Percentiles rank a stretch among this genome's conserved stretches.
Evolutionary conservation across 192 early-diverging fungal species (phyloP).

Genomic region (Linnemannia zychae): DNA sequence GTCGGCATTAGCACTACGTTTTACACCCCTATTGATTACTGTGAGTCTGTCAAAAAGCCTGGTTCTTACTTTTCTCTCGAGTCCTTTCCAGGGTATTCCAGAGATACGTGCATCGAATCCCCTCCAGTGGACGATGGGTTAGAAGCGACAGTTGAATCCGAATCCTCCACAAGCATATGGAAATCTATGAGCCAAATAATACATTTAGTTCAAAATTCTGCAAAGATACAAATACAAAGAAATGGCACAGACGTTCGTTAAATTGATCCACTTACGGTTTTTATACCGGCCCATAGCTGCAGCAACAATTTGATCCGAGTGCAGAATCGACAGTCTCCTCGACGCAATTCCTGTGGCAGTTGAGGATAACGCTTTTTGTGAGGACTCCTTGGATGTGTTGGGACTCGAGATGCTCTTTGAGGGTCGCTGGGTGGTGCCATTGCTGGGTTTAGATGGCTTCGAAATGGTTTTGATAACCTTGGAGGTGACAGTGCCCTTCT

Average conservation of each 20-base stretch:
- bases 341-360: neutral
- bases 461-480: neutral
- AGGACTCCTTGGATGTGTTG: neutral
- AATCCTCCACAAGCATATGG: constrained; percentile 54
- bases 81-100: constrained; percentile 60
- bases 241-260: neutral
- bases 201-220: neutral
- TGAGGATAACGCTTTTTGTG: neutral
- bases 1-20: neutral
- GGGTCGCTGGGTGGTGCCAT: neutral
- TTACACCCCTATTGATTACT: neutral
- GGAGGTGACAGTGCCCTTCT: constrained; percentile 22
- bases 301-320: constrained; percentile 60
- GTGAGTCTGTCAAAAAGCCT: neutral
- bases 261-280: constrained; percentile 54
- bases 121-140: constrained; percentile 50
- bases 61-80: constrained; percentile 51
- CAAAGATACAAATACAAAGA: neutral
- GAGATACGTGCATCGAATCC: constrained; percentile 46
- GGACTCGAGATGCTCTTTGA: neutral
- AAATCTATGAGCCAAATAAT: constrained; percentile 20
- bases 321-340: constrained; percentile 53
- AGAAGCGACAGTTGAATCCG: constrained; percentile 53
- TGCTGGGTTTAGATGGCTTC: neutral
- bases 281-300: constrained; percentile 57